Evolutionary conservation across 257 asterid species (phyloP).

Genomic region (Perilla frutescens): DNA sequence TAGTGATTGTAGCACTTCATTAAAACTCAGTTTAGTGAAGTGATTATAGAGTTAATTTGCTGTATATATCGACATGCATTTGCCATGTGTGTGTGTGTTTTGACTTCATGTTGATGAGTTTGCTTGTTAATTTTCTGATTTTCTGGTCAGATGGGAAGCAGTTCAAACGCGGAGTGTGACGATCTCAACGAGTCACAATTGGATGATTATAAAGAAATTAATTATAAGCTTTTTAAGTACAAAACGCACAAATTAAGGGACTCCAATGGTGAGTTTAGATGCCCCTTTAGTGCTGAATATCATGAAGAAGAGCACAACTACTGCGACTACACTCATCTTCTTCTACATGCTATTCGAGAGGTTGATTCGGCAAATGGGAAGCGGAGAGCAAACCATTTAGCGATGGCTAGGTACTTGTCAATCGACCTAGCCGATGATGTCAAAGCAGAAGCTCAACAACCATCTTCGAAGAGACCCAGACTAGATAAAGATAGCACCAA

Average conservation of each 20-base stretch:
- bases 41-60: too few relatives aligned
- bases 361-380: neutral
- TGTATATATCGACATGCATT: too few relatives aligned
- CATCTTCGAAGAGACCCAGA: neutral
- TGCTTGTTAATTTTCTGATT: too few relatives aligned
- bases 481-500: neutral
- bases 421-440: conserved; percentile 6
- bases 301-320: neutral
- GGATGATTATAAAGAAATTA: neutral
- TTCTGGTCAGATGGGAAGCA: neutral
- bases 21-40: too few relatives aligned
- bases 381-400: neutral
- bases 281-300: conserved; percentile 17
- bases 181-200: neutral
- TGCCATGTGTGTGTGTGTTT: too few relatives aligned
- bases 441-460: neutral
- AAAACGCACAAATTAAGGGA: neutral
- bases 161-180: neutral
- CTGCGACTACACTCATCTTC: neutral
- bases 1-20: too few relatives aligned
- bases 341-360: neutral
- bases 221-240: neutral
- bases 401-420: neutral
- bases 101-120: too few relatives aligned
- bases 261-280: neutral